Percentiles rank a stretch among this genome's conserved stretches.
Conservation (phyloP, 2,329 filamentous ascomycete species). For the Clonostachys solani region DNA sequence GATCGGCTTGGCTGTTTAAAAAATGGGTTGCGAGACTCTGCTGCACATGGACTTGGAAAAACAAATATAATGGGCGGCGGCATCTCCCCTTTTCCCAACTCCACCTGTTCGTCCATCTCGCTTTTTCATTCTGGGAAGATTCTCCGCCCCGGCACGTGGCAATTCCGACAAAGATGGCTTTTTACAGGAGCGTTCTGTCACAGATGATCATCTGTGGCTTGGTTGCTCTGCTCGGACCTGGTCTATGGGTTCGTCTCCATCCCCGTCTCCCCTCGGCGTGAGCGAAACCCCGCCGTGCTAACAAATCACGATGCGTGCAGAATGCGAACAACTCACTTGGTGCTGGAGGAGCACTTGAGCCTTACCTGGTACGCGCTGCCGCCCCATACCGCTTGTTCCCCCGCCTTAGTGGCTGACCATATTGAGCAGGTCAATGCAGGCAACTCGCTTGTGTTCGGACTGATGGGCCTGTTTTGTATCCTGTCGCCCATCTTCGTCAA, state of each 20-base stretch:
- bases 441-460: slow-evolving; percentile 43
- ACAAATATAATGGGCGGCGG: no score
- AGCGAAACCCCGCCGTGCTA: not conserved
- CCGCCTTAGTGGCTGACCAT: no score
- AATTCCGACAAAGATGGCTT: slow-evolving; percentile 1
- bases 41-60: no score
- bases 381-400: no score
- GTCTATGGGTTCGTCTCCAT: slow-evolving; percentile 5
- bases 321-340: slow-evolving; percentile 6
- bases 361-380: slow-evolving; percentile 3
- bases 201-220: slow-evolving; percentile 8
- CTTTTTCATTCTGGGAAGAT: no score
- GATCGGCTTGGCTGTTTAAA: no score
- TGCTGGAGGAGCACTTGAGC: slow-evolving; percentile 6
- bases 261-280: not conserved
- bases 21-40: no score
- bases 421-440: slow-evolving; percentile 45
- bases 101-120: no score
- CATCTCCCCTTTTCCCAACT: no score
- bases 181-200: slow-evolving; percentile 5
- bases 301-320: not conserved
- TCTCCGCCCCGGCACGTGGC: not conserved
- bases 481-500: slow-evolving; percentile 31
- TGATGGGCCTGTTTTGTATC: slow-evolving; percentile 44
- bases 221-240: slow-evolving; percentile 6